phyloP scores from a whole-genome alignment of 1,139 yeast species.

The Scheffersomyces titani region DNA sequence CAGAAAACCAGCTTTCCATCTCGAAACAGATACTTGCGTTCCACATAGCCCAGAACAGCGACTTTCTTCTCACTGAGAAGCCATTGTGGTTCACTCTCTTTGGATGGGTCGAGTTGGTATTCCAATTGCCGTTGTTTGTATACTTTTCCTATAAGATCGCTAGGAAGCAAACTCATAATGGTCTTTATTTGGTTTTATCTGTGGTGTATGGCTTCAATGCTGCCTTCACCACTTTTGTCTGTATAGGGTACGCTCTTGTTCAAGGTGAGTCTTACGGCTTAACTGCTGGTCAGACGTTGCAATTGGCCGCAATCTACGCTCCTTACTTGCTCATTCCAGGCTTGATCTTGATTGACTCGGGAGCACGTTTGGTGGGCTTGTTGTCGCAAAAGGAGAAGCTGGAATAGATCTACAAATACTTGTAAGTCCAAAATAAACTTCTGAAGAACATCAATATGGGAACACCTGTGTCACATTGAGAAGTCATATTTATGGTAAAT shows the following conservation, averaged over 20 bases:
- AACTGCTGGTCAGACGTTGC: slow-evolving; percentile 30
- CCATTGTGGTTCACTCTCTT: slow-evolving; percentile 74
- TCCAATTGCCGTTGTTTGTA: slow-evolving; percentile 79
- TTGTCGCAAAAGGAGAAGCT: background rate
- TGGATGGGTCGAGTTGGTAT: slow-evolving; percentile 67
- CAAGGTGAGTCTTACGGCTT: slow-evolving; percentile 39
- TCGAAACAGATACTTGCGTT: slow-evolving; percentile 53
- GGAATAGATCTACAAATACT: background rate
- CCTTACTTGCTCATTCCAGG: slow-evolving; percentile 73
- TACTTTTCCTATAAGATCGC: slow-evolving; percentile 30
- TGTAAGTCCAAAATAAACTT: background rate
- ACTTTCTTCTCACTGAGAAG: slow-evolving; percentile 56
- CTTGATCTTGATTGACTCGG: slow-evolving; percentile 51
- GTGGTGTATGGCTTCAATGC: slow-evolving; percentile 80
- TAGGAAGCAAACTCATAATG: slow-evolving; percentile 14
- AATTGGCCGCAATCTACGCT: slow-evolving; percentile 53
- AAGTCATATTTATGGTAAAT: too few species aligned
- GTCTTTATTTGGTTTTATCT: slow-evolving; percentile 47
- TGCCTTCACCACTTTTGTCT: slow-evolving; percentile 67
- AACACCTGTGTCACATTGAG: too few species aligned
- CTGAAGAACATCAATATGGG: too few species aligned
- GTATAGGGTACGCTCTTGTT: slow-evolving; percentile 48
- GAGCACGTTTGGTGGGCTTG: background rate
- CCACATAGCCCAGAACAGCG: slow-evolving; percentile 67
- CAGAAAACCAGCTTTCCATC: slow-evolving; percentile 42